Percentiles rank a stretch among this genome's conserved stretches.
phyloP scores from a whole-genome alignment of 148 eudicot genomes.

The Oxyria digyna region DNA sequence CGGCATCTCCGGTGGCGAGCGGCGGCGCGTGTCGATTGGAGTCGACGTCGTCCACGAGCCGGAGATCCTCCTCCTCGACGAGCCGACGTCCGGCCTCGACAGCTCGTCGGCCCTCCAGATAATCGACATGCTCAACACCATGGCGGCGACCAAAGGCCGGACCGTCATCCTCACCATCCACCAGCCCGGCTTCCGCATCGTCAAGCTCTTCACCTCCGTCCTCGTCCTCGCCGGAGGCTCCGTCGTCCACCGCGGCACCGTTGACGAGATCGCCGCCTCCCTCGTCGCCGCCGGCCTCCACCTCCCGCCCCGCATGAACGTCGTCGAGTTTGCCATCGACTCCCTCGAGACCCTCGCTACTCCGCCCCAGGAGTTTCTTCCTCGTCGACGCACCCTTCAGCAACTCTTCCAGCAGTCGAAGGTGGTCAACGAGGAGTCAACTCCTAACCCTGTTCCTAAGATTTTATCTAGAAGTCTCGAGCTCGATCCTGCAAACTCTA shows the following conservation, averaged over 20 bases:
- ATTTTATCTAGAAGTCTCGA: neutral
- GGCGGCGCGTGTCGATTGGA: conserved; percentile 89
- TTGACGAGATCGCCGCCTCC: conserved; percentile 42
- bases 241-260: conserved; percentile 68
- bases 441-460: too few relatives aligned
- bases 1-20: conserved; percentile 89
- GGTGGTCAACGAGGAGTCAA: conserved; percentile 51
- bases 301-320: conserved; percentile 58
- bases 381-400: conserved; percentile 33
- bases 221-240: conserved; percentile 72
- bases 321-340: conserved; percentile 84
- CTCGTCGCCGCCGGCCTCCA: conserved; percentile 47
- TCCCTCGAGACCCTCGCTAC: conserved; percentile 42
- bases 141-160: conserved; percentile 73
- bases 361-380: conserved; percentile 1
- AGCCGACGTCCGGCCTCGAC: conserved; percentile 94
- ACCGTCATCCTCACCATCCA: conserved; percentile 80
- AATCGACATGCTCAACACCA: conserved; percentile 69
- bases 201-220: conserved; percentile 62
- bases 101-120: conserved; percentile 86
- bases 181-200: conserved; percentile 89
- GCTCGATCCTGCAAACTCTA: conserved; percentile 37
- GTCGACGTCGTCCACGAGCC: conserved; percentile 92
- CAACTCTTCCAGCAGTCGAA: conserved; percentile 87
- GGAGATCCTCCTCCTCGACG: conserved; percentile 71